These are phyloP conservation scores for Lentinula edodes DNA, from an alignment of 768 basidiomycete species.

Conservation along the genomic window DNA sequence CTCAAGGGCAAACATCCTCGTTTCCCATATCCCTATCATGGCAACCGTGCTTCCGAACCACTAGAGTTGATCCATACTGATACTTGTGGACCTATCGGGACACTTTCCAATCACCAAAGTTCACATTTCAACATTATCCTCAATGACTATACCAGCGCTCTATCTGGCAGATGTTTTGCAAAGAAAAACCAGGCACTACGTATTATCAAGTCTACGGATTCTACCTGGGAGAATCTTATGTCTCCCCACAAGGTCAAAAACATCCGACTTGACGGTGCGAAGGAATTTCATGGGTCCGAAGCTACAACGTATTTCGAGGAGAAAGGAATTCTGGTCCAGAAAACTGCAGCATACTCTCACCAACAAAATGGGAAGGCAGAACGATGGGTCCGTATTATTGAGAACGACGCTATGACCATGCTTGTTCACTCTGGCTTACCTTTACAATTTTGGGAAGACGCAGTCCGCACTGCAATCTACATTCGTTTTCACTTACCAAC, in stretches of 20 bases:
- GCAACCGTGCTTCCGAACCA: neutral
- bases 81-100: too few relatives aligned
- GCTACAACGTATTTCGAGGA: neutral
- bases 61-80: neutral
- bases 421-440: conserved; percentile 18
- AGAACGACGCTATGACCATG: conserved; percentile 24
- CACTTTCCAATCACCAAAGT: too few relatives aligned
- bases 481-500: conserved; percentile 14
- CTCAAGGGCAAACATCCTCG: neutral
- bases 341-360: conserved; percentile 20
- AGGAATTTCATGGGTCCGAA: neutral
- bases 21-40: neutral
- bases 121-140: too few relatives aligned
- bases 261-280: neutral
- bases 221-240: too few relatives aligned
- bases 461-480: conserved; percentile 16
- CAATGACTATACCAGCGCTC: too few relatives aligned
- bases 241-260: too few relatives aligned
- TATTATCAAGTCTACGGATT: too few relatives aligned
- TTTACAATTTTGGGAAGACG: conserved; percentile 16
- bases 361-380: conserved; percentile 42
- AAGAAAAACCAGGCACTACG: too few relatives aligned
- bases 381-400: conserved; percentile 28
- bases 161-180: too few relatives aligned
- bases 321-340: conserved; percentile 18